Conservation (phyloP, 352 stramenopile species). For the Globisporangium cystogenes region DNA sequence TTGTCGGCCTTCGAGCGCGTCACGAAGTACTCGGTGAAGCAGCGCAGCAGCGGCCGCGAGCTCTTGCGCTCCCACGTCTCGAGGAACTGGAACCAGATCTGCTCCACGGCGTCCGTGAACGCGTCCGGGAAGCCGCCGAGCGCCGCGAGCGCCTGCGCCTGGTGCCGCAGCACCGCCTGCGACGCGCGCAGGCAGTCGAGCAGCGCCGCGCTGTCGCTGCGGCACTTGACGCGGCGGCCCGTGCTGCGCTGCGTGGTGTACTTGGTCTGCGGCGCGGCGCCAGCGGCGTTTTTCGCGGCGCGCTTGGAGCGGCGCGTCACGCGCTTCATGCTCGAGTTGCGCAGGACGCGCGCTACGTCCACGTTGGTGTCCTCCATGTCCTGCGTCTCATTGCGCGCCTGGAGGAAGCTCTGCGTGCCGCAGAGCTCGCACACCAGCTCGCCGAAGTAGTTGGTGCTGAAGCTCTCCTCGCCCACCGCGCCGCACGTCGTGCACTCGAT, state of each 20-base stretch:
- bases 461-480: conserved; percentile 66
- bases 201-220: conserved; percentile 27
- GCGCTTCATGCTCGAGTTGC: conserved; percentile 26
- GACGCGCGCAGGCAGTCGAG: conserved; percentile 54
- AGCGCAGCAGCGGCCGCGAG: conserved; percentile 49
- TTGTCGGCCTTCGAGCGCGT: conserved; percentile 21
- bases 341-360: conserved; percentile 28
- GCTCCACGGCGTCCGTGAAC: conserved; percentile 37
- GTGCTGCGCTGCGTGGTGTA: background rate
- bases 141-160: conserved; percentile 38
- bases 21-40: conserved; percentile 71
- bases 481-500: conserved; percentile 77
- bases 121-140: conserved; percentile 31
- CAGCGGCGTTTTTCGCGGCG: background rate
- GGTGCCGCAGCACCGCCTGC: conserved; percentile 53
- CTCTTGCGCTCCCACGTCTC: conserved; percentile 57
- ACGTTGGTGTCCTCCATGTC: conserved; percentile 71
- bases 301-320: conserved; percentile 29
- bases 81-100: conserved; percentile 69
- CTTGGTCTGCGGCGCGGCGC: background rate
- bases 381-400: conserved; percentile 80
- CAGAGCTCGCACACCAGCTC: conserved; percentile 85
- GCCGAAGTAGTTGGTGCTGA: conserved; percentile 81
- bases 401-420: conserved; percentile 76
- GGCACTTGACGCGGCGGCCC: conserved; percentile 1